Evolutionary conservation across 129 eudicot genomes (phyloP), one percentile per base, ranked within the genome.

Genomic region (Arctium minus): DNA sequence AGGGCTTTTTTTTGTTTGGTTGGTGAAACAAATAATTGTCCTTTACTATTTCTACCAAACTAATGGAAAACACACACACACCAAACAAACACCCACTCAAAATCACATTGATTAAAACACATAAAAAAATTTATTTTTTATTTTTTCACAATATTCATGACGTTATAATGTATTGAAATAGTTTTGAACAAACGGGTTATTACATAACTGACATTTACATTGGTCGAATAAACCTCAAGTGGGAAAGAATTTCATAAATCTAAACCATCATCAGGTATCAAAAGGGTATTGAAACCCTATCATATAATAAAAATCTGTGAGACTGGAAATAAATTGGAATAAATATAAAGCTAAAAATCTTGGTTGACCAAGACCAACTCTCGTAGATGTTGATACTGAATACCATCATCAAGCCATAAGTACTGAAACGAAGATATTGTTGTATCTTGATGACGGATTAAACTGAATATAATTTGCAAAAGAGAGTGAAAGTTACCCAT

Each of bases 21-120:
- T 73, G 80, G 83, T 84, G 80, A 64, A 84, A 73, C 83, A 78
- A 78, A 78, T 83, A 71, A 78, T 60, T 38, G 86, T 78, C 79
- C 74, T 83, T 71, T 10, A 83, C 50, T 77, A 10, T 7, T 56
- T 53, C 31, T 83, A 77, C 79, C 82, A 77, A 83, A 73, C 86
- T 60, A 70, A 76, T 13, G 15, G 74, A 71, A 73, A 83, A 78
- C 37, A 42, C 9, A 78, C 82, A 83, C 37, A 78, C 79, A 84
- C 83, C 56, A 39, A 84, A 78, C 70, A 60, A 84, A 84, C 79
- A 31, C 53, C 50, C 83, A 17, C 75, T 56, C 64, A 70, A 46
- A 30, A 77, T 70, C 37, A 32, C 64, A 31, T 60, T 78, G 71
- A 78, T 22, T 67, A 67, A 60, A 5, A 60, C 2, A 10, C 56